These are phyloP conservation scores for Candida wancherniae DNA, from an alignment of 805 yeast genomes.

Conservation along the genomic window DNA sequence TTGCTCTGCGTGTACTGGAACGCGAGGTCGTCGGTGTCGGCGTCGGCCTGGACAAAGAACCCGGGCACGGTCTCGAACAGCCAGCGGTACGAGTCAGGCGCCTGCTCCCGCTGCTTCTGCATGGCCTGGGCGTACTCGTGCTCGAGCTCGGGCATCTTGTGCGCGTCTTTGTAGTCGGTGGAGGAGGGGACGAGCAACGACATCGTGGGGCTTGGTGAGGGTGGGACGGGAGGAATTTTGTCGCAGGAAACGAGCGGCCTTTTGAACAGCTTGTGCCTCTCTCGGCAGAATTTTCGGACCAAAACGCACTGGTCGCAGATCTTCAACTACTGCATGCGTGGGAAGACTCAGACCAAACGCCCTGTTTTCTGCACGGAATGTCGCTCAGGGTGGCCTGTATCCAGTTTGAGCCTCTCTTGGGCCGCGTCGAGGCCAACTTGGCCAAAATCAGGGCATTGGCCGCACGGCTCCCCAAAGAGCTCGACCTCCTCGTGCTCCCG, in stretches of 20 bases:
- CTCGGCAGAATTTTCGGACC: too few species aligned
- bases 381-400: constrained; percentile 57
- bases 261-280: too few species aligned
- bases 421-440: constrained; percentile 52
- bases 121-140: constrained; percentile 7
- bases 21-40: constrained; percentile 39
- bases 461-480: constrained; percentile 23
- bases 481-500: constrained; percentile 74
- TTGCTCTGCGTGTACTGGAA: constrained; percentile 41
- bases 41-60: constrained; percentile 45
- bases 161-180: constrained; percentile 25
- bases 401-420: constrained; percentile 64
- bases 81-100: constrained; percentile 27
- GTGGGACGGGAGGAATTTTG: too few species aligned
- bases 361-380: too few species aligned
- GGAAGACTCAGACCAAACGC: too few species aligned
- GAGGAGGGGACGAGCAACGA: constrained; percentile 23
- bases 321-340: too few species aligned
- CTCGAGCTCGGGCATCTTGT: constrained; percentile 12
- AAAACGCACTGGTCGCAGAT: too few species aligned
- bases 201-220: too few species aligned
- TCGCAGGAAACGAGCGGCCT: too few species aligned
- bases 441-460: constrained; percentile 42
- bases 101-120: neutral
- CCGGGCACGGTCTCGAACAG: constrained; percentile 45